phyloP scores from a whole-genome alignment of 768 basidiomycete genomes.

The Boletus sp. region DNA sequence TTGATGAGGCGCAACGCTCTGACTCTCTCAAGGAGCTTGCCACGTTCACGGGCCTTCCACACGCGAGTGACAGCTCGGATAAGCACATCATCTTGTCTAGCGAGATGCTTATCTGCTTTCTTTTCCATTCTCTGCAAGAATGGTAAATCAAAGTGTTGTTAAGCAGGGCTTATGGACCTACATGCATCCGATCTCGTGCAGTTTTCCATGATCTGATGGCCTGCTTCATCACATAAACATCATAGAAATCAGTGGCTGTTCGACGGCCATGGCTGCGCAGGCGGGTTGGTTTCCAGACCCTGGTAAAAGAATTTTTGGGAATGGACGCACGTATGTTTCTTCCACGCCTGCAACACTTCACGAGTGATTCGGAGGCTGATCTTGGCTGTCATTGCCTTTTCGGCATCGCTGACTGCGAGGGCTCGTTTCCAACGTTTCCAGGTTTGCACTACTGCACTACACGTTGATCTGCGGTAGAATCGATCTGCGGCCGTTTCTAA shows the following conservation, averaged over 20 bases:
- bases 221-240: slow-evolving; percentile 41
- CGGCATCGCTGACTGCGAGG: slow-evolving; percentile 42
- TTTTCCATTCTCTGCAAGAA: slow-evolving; percentile 49
- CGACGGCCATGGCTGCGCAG: slow-evolving; percentile 41
- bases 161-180: slow-evolving; percentile 28
- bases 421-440: slow-evolving; percentile 61
- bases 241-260: slow-evolving; percentile 43
- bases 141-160: slow-evolving; percentile 9
- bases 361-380: slow-evolving; percentile 48
- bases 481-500: slow-evolving; percentile 51
- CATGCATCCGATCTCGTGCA: slow-evolving; percentile 47
- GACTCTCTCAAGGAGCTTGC: slow-evolving; percentile 53
- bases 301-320: neutral
- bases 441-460: slow-evolving; percentile 35
- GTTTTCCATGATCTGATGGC: slow-evolving; percentile 55
- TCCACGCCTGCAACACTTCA: slow-evolving; percentile 55
- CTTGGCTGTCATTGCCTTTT: slow-evolving; percentile 42
- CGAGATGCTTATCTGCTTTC: slow-evolving; percentile 54
- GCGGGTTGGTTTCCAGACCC: slow-evolving; percentile 3
- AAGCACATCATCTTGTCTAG: slow-evolving; percentile 55
- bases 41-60: slow-evolving; percentile 68
- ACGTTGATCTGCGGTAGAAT: slow-evolving; percentile 38
- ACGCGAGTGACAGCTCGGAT: slow-evolving; percentile 57
- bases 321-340: slow-evolving; percentile 47
- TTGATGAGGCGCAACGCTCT: slow-evolving; percentile 44